A percentile compares a stretch with the other conserved stretches of the same genome.
phyloP scores from a whole-genome alignment of 1,284 basidiomycete species.

The Leccinum olivaceoglutinosum region DNA sequence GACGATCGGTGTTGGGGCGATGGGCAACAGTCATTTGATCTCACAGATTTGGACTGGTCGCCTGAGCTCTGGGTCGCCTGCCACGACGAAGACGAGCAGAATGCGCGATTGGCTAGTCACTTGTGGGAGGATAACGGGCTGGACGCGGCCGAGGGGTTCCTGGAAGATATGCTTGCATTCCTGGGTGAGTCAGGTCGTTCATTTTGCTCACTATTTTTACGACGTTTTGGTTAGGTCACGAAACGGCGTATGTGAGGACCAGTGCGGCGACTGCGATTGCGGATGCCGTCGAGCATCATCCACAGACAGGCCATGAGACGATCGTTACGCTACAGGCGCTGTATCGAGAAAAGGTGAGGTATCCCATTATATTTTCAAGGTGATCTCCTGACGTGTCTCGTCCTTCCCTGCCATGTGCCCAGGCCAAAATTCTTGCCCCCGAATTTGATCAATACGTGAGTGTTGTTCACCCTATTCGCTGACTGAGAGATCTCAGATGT shows the following conservation, averaged over 20 bases:
- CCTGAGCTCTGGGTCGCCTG: constrained; percentile 85
- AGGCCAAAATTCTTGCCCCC: constrained; percentile 83
- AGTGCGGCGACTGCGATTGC: constrained; percentile 74
- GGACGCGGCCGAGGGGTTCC: constrained; percentile 77
- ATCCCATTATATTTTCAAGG: neutral
- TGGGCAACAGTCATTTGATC: constrained; percentile 73
- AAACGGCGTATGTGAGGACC: constrained; percentile 76
- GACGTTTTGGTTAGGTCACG: constrained; percentile 51
- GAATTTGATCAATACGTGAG: constrained; percentile 87
- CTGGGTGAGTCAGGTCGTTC: constrained; percentile 46
- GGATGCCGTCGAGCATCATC: constrained; percentile 74
- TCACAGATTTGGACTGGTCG: constrained; percentile 93
- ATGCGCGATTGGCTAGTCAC: constrained; percentile 75
- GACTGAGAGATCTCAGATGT: accelerated
- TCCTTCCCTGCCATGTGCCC: neutral
- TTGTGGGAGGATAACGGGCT: constrained; percentile 97
- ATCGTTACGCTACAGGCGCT: constrained; percentile 58
- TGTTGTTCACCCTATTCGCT: constrained; percentile 7
- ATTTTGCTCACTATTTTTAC: neutral
- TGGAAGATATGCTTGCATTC: constrained; percentile 59
- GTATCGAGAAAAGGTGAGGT: constrained; percentile 75
- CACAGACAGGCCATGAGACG: constrained; percentile 51
- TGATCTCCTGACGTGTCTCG: neutral
- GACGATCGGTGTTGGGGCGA: neutral
- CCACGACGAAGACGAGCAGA: constrained; percentile 92